Conservation (phyloP, 169 alveolate species). For the Cyclospora cayetanensis region DNA sequence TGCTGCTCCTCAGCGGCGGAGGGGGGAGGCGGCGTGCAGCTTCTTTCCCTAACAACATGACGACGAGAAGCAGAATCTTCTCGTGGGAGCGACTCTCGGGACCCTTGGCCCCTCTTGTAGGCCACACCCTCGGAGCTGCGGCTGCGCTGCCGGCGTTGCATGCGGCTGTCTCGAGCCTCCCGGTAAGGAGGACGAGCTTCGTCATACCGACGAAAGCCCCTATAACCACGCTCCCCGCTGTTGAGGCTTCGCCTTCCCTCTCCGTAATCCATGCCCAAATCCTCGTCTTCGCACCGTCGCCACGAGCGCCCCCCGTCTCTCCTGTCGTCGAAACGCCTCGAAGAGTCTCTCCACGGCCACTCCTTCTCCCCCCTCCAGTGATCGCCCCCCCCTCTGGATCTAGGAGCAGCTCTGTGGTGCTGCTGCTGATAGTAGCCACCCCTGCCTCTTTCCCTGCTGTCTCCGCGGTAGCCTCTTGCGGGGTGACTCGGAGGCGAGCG, state of each 20-base stretch:
- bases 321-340: background rate
- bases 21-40: too few relatives aligned
- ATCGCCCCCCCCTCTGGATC: background rate
- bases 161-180: background rate
- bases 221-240: background rate
- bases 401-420: background rate
- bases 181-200: background rate
- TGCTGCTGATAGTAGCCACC: background rate
- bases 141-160: slow-evolving; percentile 1
- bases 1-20: background rate
- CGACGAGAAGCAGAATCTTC: background rate
- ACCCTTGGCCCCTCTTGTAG: background rate
- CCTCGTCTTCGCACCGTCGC: background rate
- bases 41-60: background rate
- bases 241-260: slow-evolving; percentile 1
- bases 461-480: background rate
- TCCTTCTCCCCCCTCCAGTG: background rate
- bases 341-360: background rate
- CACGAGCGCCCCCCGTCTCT: background rate
- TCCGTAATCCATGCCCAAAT: background rate
- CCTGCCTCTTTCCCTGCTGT: slow-evolving; percentile 6
- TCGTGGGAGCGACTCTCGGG: background rate
- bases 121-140: background rate
- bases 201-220: background rate
- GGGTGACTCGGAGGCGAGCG: background rate